phyloP scores from a whole-genome alignment of 257 asterid genomes.

The Capsicum pubescens region DNA sequence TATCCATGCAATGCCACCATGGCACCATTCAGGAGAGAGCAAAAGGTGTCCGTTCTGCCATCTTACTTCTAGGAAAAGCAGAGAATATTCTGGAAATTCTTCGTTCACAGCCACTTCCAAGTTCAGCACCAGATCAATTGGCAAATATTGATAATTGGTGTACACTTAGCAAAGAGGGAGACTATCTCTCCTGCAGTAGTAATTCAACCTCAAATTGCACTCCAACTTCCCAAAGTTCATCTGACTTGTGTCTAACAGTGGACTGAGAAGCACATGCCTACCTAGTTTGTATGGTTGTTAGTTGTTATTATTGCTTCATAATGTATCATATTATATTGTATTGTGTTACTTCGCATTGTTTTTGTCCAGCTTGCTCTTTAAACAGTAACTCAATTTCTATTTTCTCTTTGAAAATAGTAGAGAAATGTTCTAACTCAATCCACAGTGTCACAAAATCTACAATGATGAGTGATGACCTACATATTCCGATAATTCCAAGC shows the following conservation, averaged over 20 bases:
- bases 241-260: constrained; percentile 52
- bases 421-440: too few relatives aligned
- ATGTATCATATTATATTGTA: not conserved
- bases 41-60: constrained; percentile 53
- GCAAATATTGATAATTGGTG: constrained; percentile 69
- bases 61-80: constrained; percentile 65
- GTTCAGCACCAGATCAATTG: constrained; percentile 47
- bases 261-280: constrained; percentile 39
- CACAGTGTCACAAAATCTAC: too few relatives aligned
- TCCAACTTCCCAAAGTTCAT: constrained; percentile 37
- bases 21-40: constrained; percentile 60
- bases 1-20: constrained; percentile 59
- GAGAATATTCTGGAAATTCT: constrained; percentile 67
- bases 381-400: too few relatives aligned
- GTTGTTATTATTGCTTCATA: not conserved
- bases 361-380: too few relatives aligned
- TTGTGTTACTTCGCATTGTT: too few relatives aligned
- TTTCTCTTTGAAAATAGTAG: too few relatives aligned
- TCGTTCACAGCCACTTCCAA: constrained; percentile 48
- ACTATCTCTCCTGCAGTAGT: constrained; percentile 41
- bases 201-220: constrained; percentile 24
- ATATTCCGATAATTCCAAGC: too few relatives aligned
- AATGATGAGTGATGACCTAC: too few relatives aligned
- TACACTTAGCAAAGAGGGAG: constrained; percentile 41
- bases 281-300: not conserved